Evolutionary conservation across 257 asterid genomes (phyloP).

Genomic region (Catharanthus roseus): DNA sequence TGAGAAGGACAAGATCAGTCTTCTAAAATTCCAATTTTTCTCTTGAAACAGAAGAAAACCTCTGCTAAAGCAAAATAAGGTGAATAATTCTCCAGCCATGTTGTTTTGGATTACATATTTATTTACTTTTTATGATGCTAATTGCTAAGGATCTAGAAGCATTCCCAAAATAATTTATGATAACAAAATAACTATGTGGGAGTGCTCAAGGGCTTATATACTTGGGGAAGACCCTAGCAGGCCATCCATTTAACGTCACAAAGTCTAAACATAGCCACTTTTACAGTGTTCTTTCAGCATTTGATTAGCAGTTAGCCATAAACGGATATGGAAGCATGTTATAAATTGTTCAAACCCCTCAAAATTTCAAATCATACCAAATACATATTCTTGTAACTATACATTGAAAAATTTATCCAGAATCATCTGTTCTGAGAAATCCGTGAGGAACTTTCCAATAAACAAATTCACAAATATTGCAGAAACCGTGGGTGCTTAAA

Average conservation of each 20-base stretch:
- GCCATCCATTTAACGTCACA: background rate
- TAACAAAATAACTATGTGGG: too few species aligned
- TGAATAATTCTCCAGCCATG: background rate
- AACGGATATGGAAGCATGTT: background rate
- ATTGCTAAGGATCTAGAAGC: background rate
- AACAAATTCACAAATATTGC: background rate
- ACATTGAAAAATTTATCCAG: background rate
- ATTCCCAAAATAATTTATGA: too few species aligned
- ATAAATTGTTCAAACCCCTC: background rate
- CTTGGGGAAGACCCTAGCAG: background rate
- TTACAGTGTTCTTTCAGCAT: background rate
- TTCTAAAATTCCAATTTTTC: background rate
- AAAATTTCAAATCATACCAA: background rate
- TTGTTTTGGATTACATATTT: background rate
- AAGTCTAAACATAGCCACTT: background rate
- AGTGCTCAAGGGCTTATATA: too few species aligned
- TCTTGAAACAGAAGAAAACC: background rate
- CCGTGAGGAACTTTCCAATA: background rate
- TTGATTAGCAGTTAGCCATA: background rate
- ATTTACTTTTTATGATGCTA: background rate
- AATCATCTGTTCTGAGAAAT: background rate
- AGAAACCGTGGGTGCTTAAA: background rate
- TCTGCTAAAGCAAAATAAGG: background rate
- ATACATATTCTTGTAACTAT: background rate
- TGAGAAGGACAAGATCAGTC: background rate